phyloP scores from a whole-genome alignment of 148 eudicot species.

The Rhododendron kiyosumense region DNA sequence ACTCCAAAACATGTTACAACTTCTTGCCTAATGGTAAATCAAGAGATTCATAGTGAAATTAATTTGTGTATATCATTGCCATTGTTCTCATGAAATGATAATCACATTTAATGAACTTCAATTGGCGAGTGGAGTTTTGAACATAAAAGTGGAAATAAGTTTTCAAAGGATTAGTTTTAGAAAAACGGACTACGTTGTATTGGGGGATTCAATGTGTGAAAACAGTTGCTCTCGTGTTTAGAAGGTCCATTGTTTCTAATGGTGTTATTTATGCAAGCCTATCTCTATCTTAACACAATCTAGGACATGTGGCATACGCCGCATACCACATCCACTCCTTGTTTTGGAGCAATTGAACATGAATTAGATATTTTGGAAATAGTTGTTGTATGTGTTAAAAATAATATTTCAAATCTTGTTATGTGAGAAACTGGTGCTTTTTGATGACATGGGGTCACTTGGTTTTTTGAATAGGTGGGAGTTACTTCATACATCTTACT shows the following conservation, averaged over 20 bases:
- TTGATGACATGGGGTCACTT: neutral
- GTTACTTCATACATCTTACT: neutral
- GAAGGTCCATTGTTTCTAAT: neutral
- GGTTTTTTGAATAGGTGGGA: neutral
- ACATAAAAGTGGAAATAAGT: neutral
- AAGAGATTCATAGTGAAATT: neutral
- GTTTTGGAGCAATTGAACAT: neutral
- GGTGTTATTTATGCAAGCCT: neutral
- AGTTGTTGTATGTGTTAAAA: neutral
- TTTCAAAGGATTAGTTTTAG: neutral
- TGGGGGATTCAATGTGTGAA: neutral
- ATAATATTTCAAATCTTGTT: neutral
- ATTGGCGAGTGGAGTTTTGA: neutral
- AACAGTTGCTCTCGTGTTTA: neutral
- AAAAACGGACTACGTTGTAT: neutral
- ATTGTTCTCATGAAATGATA: neutral
- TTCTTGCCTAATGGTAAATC: neutral
- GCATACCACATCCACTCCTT: neutral
- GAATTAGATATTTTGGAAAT: neutral
- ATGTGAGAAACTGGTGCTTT: neutral
- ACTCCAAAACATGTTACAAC: neutral
- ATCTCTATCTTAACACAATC: neutral
- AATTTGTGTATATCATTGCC: neutral
- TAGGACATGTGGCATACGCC: neutral
- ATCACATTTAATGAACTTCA: neutral